A percentile compares a stretch with the other conserved stretches of the same genome.
Conservation (phyloP, 2,329 filamentous ascomycete species). For the Hypoxylon sp. region DNA sequence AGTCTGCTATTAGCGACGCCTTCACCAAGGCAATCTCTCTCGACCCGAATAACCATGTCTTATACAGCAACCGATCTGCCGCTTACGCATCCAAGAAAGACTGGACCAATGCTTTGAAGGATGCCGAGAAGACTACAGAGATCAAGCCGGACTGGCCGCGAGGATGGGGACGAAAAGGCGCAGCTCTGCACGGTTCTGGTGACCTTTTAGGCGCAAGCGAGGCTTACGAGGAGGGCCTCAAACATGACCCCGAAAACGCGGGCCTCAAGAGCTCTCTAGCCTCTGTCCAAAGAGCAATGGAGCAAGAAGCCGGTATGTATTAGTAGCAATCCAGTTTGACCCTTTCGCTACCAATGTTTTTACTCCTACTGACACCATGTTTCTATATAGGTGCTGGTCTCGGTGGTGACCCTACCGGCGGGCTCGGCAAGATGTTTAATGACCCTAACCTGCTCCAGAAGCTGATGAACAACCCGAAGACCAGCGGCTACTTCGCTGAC, state of each 20-base stretch:
- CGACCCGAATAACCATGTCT: constrained; percentile 92
- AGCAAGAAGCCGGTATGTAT: constrained; percentile 72
- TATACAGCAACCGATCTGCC: constrained; percentile 97
- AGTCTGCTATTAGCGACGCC: constrained; percentile 76
- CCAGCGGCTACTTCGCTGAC: constrained; percentile 83
- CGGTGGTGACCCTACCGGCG: constrained; percentile 76
- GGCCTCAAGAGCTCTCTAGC: constrained; percentile 91
- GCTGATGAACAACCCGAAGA: constrained; percentile 95
- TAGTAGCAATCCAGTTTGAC: neutral
- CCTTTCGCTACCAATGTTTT: neutral
- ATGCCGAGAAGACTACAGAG: constrained; percentile 93
- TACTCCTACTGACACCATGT: constrained; percentile 21
- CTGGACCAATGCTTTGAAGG: constrained; percentile 85
- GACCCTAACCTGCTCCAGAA: constrained; percentile 93
- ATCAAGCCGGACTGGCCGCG: constrained; percentile 99
- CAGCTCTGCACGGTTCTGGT: constrained; percentile 88
- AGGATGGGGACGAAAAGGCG: constrained; percentile 94
- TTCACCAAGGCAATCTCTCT: constrained; percentile 94
- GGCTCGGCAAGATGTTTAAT: constrained; percentile 93
- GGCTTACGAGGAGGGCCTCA: constrained; percentile 94
- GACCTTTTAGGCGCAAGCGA: constrained; percentile 89
- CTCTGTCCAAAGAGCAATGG: constrained; percentile 89
- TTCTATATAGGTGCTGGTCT: constrained; percentile 58
- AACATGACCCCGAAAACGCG: constrained; percentile 91
- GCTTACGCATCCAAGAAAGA: constrained; percentile 90